Base-by-base conservation (phyloP, 495 filamentous ascomycete species). In the Xylaria acuta region DNA sequence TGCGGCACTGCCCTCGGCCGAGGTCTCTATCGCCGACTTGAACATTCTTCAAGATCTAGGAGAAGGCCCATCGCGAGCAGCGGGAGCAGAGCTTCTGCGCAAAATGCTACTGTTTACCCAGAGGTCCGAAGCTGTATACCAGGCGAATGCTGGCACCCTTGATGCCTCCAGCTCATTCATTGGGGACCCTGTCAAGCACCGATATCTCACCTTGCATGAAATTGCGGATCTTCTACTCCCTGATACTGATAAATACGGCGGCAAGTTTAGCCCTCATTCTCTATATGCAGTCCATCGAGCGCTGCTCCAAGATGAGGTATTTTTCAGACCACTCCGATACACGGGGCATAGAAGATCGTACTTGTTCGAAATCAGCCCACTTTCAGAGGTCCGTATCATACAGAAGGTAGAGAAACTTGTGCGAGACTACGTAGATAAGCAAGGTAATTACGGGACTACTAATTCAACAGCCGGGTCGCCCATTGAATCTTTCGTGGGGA, bases 241-340 rank as follows among this genome's bases (percentile, higher is more conserved):
- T 59, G 79, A 79, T 43, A 82, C 84, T 20, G 76, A 91, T 59
- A 84, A 81, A 38, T 80, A 84, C 25, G 73, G 76, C 32, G 82
- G 83, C 20, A 78, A 84, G 67, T 80, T 88, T 53, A 85, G 87
- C 3, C 78, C 85, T 7, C 79, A 86, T 40, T 86, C 86, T 4
- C 78, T 94, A 0, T 93, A 92, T 79, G 89, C 92, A 1, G 88
- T 95, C 7, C 92, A 94, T 71, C 88, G 85, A 63, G 83, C 88
- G 22, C 75, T 93, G 18, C 77, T 86, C 4, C 81, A 85, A n/a
- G 85, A 87, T 47, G 88, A 90, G 18, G 80, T 85, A 60, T 84
- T 82, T 49, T 88, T 88, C 64, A 78, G 79, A 3, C 74, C 80
- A n/a, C 75, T 85, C 12, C 67, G 74, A 41, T 75, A 79, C 8